Evolutionary conservation across 352 stramenopile species (phyloP).

Genomic region (Blastocystis sp.): DNA sequence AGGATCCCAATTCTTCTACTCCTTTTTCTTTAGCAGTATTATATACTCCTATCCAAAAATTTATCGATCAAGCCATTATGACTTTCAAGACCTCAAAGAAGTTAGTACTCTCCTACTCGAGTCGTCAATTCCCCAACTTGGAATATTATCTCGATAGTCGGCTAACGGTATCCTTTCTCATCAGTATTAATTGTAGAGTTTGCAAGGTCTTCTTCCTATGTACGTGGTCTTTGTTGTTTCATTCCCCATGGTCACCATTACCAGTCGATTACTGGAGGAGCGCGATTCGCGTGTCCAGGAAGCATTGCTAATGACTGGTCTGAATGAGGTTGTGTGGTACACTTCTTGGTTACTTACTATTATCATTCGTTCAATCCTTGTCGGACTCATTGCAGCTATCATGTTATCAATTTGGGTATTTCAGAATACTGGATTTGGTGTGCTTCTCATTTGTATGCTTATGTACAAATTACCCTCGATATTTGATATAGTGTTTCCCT

Average conservation of each 20-base stretch:
- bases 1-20: neutral
- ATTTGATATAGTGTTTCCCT: conserved; percentile 6
- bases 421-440: neutral
- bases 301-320: conserved; percentile 52
- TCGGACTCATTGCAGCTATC: neutral
- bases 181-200: neutral
- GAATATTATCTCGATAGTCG: neutral
- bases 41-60: neutral
- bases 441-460: conserved; percentile 30
- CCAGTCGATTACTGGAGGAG: conserved; percentile 43
- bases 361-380: neutral
- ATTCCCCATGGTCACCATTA: conserved; percentile 31
- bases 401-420: conserved; percentile 3
- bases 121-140: conserved; percentile 3
- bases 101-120: neutral
- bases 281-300: conserved; percentile 47
- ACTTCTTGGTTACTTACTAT: neutral
- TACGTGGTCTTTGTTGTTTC: conserved; percentile 34
- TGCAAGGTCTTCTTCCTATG: neutral
- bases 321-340: conserved; percentile 62
- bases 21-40: neutral
- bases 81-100: neutral
- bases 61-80: conserved; percentile 4
- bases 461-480: neutral
- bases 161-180: neutral